Evolutionary conservation across 331 rosid genomes (phyloP).

Genomic region (Malus hybrid): DNA sequence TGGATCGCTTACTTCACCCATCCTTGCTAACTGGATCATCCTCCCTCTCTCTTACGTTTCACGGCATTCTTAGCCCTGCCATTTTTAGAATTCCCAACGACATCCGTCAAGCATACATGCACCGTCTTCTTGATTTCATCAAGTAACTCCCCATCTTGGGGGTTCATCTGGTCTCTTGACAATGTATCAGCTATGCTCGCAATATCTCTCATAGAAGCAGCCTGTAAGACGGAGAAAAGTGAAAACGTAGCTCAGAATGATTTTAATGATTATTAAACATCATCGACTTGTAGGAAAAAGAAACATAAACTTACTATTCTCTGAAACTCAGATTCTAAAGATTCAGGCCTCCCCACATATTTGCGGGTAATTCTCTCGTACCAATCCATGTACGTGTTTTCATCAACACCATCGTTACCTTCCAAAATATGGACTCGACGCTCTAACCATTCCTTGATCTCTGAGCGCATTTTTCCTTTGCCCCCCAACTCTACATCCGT

Average conservation of each 20-base stretch:
- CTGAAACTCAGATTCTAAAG: conserved; percentile 76
- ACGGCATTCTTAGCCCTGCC: conserved; percentile 43
- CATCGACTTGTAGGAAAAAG: not conserved
- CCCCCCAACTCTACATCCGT: conserved; percentile 47
- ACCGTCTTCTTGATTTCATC: conserved; percentile 56
- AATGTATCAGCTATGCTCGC: conserved; percentile 48
- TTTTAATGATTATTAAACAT: conserved; percentile 7
- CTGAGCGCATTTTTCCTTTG: conserved; percentile 41
- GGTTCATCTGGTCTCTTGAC: conserved; percentile 59
- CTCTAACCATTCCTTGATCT: conserved; percentile 68
- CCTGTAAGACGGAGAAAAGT: conserved; percentile 24
- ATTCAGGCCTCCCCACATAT: conserved; percentile 63
- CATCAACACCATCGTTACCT: conserved; percentile 30
- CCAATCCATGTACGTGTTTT: conserved; percentile 53
- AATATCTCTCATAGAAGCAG: conserved; percentile 65
- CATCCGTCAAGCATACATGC: conserved; percentile 53
- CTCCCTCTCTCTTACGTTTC: conserved; percentile 50
- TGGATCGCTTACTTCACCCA: not conserved
- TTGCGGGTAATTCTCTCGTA: conserved; percentile 60
- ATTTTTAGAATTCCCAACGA: conserved; percentile 50
- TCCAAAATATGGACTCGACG: conserved; percentile 35
- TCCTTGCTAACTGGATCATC: conserved; percentile 23
- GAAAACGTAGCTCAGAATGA: not conserved
- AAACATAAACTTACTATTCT: conserved; percentile 43
- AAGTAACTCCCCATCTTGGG: conserved; percentile 46